These are phyloP conservation scores for Penicillium sp. DNA, from an alignment of 2,329 filamentous ascomycete genomes.

Conservation along the genomic window DNA sequence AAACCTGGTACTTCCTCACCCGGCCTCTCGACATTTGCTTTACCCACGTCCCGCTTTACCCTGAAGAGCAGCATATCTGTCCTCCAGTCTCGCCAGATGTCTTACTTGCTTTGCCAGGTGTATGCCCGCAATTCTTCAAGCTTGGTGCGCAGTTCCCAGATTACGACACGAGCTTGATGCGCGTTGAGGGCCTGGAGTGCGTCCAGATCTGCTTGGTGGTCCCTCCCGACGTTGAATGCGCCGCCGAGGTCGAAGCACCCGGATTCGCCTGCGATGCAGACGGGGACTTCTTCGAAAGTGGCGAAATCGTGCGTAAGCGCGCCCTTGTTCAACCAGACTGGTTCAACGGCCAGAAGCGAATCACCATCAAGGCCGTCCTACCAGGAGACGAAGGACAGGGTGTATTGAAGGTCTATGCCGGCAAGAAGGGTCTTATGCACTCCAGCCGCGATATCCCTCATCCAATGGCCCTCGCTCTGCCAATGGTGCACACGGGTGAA, in stretches of 20 bases:
- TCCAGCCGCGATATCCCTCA: slow-evolving; percentile 96
- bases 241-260: slow-evolving; percentile 88
- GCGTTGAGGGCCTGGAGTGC: slow-evolving; percentile 91
- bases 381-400: slow-evolving; percentile 91
- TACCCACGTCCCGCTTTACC: slow-evolving; percentile 88
- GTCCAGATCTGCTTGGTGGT: slow-evolving; percentile 87
- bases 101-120: slow-evolving; percentile 82
- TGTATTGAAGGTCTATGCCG: slow-evolving; percentile 87
- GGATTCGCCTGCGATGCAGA: slow-evolving; percentile 81
- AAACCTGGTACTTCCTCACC: slow-evolving; percentile 92
- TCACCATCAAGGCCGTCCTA: slow-evolving; percentile 89
- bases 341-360: slow-evolving; percentile 84
- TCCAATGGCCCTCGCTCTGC: slow-evolving; percentile 85
- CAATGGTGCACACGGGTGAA: slow-evolving; percentile 85
- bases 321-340: slow-evolving; percentile 92
- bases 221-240: slow-evolving; percentile 86
- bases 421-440: slow-evolving; percentile 94
- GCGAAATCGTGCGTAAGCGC: slow-evolving; percentile 82
- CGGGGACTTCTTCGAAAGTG: slow-evolving; percentile 91
- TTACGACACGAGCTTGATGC: slow-evolving; percentile 85
- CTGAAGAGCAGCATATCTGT: slow-evolving; percentile 89
- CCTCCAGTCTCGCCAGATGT: slow-evolving; percentile 86
- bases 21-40: slow-evolving; percentile 90
- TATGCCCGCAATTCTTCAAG: slow-evolving; percentile 87
- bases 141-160: slow-evolving; percentile 79